Evolutionary conservation across 139 green algal genomes (phyloP).

Genomic region (Chlorella ohadii): DNA sequence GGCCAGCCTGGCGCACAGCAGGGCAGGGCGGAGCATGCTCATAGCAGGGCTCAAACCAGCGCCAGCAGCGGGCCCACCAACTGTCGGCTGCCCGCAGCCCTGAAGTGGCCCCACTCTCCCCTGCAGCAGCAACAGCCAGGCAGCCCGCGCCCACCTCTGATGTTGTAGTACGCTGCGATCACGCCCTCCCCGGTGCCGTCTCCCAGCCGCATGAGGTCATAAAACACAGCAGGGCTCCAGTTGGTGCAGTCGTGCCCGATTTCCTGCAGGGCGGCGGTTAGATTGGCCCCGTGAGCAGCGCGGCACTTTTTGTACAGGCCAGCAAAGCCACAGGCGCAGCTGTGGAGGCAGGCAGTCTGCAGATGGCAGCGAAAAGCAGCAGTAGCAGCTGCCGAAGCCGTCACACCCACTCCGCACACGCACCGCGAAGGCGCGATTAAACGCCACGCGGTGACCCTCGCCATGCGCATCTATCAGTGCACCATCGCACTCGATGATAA

Average conservation of each 20-base stretch:
- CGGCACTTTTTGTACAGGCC: no score
- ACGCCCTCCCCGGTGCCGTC: constrained; percentile 51
- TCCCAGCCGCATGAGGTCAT: constrained; percentile 51
- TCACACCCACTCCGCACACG: background rate
- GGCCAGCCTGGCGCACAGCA: constrained; percentile 43
- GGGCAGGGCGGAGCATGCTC: no score
- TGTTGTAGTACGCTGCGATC: constrained; percentile 29
- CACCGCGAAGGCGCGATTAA: constrained; percentile 50
- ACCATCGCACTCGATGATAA: constrained; percentile 57
- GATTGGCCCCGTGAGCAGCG: no score
- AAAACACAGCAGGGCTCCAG: constrained; percentile 51
- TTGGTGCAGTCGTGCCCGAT: constrained; percentile 52
- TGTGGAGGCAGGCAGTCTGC: no score
- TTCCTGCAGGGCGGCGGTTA: constrained; percentile 38
- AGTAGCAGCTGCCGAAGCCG: no score
- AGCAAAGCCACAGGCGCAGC: no score
- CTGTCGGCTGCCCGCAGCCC: no score
- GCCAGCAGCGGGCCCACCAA: no score
- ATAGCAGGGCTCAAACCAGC: no score
- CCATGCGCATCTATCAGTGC: constrained; percentile 43
- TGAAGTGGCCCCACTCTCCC: no score
- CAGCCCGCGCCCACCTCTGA: background rate
- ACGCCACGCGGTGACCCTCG: constrained; percentile 48
- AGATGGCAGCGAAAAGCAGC: no score
- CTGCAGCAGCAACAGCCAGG: no score